A percentile compares a stretch with the other conserved stretches of the same genome.
Evolutionary conservation across 129 eudicot genomes (phyloP).

Genomic region (Helianthus tuberosus): DNA sequence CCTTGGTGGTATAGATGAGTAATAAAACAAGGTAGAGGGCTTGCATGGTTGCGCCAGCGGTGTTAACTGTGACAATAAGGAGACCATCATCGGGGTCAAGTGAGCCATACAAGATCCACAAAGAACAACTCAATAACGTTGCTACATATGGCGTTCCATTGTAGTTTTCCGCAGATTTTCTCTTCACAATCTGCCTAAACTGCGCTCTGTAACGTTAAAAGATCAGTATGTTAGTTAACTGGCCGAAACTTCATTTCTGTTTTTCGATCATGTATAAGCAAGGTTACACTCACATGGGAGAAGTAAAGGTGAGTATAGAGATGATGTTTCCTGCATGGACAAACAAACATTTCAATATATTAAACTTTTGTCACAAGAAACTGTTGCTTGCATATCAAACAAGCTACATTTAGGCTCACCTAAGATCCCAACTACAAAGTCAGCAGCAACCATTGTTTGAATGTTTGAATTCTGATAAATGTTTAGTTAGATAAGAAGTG

Average conservation of each 20-base stretch:
- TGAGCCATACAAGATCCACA: slow-evolving; percentile 75
- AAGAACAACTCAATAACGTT: slow-evolving; percentile 62
- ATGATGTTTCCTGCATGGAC: slow-evolving; percentile 34
- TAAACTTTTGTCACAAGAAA: background rate
- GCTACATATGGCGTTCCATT: slow-evolving; percentile 69
- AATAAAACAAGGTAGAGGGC: slow-evolving; percentile 45
- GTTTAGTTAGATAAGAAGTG: slow-evolving; percentile 22
- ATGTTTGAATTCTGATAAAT: background rate
- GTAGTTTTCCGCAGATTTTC: slow-evolving; percentile 64
- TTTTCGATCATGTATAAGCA: background rate
- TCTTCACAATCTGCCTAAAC: slow-evolving; percentile 57
- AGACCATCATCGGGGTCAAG: slow-evolving; percentile 73
- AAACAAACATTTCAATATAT: slow-evolving; percentile 4
- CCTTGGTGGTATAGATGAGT: slow-evolving; percentile 59
- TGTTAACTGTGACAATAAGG: slow-evolving; percentile 61
- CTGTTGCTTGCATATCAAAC: background rate
- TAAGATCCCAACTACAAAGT: slow-evolving; percentile 32
- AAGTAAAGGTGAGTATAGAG: slow-evolving; percentile 32
- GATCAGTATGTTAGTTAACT: background rate
- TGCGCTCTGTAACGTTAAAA: slow-evolving; percentile 45
- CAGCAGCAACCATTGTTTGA: slow-evolving; percentile 29
- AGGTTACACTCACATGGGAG: slow-evolving; percentile 38
- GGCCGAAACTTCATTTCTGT: background rate
- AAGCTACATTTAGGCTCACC: slow-evolving; percentile 21
- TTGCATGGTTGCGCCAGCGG: slow-evolving; percentile 55